Conservation (phyloP, 1,139 yeast genomes). For the Saccharomyces pastorianus region DNA sequence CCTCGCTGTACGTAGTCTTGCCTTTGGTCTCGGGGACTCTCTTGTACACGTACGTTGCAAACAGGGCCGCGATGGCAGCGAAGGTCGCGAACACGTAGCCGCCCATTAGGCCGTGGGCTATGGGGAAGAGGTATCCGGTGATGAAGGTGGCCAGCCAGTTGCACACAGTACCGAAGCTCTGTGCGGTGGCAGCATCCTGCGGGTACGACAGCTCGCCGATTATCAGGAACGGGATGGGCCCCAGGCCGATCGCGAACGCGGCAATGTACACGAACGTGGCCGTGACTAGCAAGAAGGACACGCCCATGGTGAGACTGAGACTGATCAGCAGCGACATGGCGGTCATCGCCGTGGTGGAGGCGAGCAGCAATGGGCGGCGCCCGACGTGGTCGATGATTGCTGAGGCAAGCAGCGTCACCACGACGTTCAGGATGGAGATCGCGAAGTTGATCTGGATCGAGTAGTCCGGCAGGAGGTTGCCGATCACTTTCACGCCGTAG, state of each 20-base stretch:
- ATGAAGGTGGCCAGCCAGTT: slow-evolving; percentile 87
- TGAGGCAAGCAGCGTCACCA: slow-evolving; percentile 66
- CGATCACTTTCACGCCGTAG: slow-evolving; percentile 80
- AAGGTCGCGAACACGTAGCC: slow-evolving; percentile 73
- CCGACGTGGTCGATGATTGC: slow-evolving; percentile 67
- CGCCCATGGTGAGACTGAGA: slow-evolving; percentile 48
- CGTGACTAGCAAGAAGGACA: slow-evolving; percentile 48
- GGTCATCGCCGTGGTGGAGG: slow-evolving; percentile 67
- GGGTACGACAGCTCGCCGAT: slow-evolving; percentile 84
- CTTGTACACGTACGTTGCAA: slow-evolving; percentile 41
- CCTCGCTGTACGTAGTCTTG: slow-evolving; percentile 27
- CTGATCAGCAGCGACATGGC: slow-evolving; percentile 56
- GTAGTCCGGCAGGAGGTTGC: slow-evolving; percentile 51
- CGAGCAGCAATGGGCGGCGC: slow-evolving; percentile 59
- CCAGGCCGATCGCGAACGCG: slow-evolving; percentile 83
- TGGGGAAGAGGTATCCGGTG: slow-evolving; percentile 76
- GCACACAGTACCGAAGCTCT: slow-evolving; percentile 83
- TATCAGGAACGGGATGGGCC: slow-evolving; percentile 87
- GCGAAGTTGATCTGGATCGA: slow-evolving; percentile 66
- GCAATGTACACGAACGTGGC: slow-evolving; percentile 70
- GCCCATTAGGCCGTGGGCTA: slow-evolving; percentile 54
- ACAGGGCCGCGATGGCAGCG: slow-evolving; percentile 46
- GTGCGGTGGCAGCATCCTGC: slow-evolving; percentile 77
- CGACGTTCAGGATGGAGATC: slow-evolving; percentile 64
- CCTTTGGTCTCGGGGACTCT: slow-evolving; percentile 79